Conservation (phyloP, 306 rosid species). For the Pueraria montana region DNA sequence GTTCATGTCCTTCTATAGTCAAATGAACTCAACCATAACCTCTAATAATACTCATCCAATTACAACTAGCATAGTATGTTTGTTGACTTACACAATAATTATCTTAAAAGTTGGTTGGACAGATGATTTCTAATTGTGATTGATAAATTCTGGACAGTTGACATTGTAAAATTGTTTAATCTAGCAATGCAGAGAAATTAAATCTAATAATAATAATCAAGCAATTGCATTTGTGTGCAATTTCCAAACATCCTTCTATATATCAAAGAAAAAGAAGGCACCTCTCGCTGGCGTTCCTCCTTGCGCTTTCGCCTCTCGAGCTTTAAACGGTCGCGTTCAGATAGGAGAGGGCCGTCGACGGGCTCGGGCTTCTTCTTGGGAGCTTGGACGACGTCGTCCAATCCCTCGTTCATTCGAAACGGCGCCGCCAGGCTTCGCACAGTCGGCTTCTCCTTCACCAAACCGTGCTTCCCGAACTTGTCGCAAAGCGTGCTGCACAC, state of each 20-base stretch:
- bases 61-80: no score
- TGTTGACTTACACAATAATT: no score
- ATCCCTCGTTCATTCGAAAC: slow-evolving; percentile 89
- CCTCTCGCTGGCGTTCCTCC: slow-evolving; percentile 98
- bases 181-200: not conserved
- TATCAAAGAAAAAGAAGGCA: not conserved
- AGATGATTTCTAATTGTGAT: no score
- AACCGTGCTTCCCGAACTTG: slow-evolving; percentile 91
- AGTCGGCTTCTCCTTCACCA: slow-evolving; percentile 80
- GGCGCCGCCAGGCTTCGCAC: slow-evolving; percentile 92
- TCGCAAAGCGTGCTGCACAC: slow-evolving; percentile 83
- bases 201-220: not conserved
- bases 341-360: slow-evolving; percentile 81
- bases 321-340: slow-evolving; percentile 88
- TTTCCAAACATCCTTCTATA: no score
- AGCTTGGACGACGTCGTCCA: slow-evolving; percentile 84
- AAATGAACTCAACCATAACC: not conserved
- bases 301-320: slow-evolving; percentile 88
- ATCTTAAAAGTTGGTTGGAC: no score
- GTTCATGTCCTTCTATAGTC: not conserved
- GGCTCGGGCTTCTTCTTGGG: slow-evolving; percentile 91
- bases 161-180: not conserved
- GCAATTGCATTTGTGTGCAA: no score
- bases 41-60: not conserved
- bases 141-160: not conserved